phyloP scores from a whole-genome alignment of 1,139 yeast species.

The Nakaseomyces bracarensis region DNA sequence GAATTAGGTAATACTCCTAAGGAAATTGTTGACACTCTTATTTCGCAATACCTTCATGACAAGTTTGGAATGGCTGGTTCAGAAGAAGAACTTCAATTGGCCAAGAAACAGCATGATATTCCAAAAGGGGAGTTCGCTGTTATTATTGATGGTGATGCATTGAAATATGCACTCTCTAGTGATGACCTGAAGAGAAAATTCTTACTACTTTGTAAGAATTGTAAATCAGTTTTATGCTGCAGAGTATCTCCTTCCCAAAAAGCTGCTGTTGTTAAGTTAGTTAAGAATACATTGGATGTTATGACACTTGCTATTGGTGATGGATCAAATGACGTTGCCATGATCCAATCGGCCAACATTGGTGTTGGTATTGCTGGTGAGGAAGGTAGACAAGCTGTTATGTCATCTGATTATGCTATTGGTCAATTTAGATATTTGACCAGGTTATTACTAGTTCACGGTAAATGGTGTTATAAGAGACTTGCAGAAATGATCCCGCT shows the following conservation, averaged over 20 bases:
- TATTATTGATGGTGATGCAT: slow-evolving; percentile 87
- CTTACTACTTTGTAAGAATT: slow-evolving; percentile 79
- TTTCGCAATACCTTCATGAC: slow-evolving; percentile 53
- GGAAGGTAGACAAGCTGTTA: slow-evolving; percentile 96
- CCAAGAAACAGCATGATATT: slow-evolving; percentile 66
- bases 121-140: slow-evolving; percentile 76
- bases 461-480: slow-evolving; percentile 92
- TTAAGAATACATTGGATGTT: slow-evolving; percentile 68
- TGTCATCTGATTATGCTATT: slow-evolving; percentile 95
- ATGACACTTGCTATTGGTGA: slow-evolving; percentile 95
- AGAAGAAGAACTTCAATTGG: slow-evolving; percentile 46
- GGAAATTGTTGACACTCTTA: slow-evolving; percentile 46
- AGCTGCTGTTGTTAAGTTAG: slow-evolving; percentile 87
- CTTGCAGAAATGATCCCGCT: slow-evolving; percentile 91
- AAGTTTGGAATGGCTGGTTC: slow-evolving; percentile 62
- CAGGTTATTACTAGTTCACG: slow-evolving; percentile 77
- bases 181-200: slow-evolving; percentile 57
- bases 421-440: slow-evolving; percentile 88
- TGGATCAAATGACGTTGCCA: slow-evolving; percentile 97
- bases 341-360: slow-evolving; percentile 97
- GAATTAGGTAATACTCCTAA: slow-evolving; percentile 29
- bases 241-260: slow-evolving; percentile 97
- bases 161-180: slow-evolving; percentile 60
- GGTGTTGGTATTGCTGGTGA: slow-evolving; percentile 99
- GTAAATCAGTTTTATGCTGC: slow-evolving; percentile 90